Evolutionary conservation across 345 rosid genomes (phyloP).

Genomic region (Bruguiera gymnorhiza): DNA sequence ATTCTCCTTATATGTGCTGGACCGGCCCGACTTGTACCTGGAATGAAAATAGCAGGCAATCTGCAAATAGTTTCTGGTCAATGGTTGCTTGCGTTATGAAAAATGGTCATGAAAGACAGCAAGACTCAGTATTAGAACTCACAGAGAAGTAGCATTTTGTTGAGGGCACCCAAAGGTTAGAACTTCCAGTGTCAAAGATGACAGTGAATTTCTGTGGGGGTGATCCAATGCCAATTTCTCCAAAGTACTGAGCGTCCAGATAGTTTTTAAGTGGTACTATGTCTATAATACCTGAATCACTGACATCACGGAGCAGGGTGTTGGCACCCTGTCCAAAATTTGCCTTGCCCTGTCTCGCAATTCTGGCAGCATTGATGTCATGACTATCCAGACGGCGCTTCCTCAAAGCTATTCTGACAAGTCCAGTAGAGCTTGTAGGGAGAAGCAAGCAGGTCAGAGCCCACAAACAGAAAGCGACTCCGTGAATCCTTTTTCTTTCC

Average conservation of each 20-base stretch:
- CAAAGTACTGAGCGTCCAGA: constrained; percentile 68
- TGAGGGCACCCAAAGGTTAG: constrained; percentile 89
- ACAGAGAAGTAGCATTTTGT: constrained; percentile 67
- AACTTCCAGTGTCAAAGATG: constrained; percentile 79
- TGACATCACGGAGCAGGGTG: constrained; percentile 7
- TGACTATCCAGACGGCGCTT: constrained; percentile 49
- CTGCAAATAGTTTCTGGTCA: constrained; percentile 31
- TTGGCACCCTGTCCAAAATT: constrained; percentile 8
- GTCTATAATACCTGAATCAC: constrained; percentile 27
- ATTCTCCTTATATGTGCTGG: constrained; percentile 52
- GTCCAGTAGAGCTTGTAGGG: constrained; percentile 45
- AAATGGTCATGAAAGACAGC: neutral
- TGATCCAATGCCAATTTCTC: constrained; percentile 69
- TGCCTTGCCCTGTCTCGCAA: constrained; percentile 26
- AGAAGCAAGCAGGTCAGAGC: constrained; percentile 38
- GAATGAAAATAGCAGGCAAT: constrained; percentile 74
- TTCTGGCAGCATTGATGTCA: constrained; percentile 39
- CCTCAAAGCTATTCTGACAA: constrained; percentile 59
- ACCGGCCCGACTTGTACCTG: constrained; percentile 57
- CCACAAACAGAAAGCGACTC: constrained; percentile 39
- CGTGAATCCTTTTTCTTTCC: constrained; percentile 28
- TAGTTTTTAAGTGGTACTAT: constrained; percentile 63
- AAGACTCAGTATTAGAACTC: constrained; percentile 22
- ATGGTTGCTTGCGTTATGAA: neutral
- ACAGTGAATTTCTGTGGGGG: constrained; percentile 76